phyloP scores from a whole-genome alignment of 2,329 filamentous ascomycete genomes.

The Xylaria sp. region DNA sequence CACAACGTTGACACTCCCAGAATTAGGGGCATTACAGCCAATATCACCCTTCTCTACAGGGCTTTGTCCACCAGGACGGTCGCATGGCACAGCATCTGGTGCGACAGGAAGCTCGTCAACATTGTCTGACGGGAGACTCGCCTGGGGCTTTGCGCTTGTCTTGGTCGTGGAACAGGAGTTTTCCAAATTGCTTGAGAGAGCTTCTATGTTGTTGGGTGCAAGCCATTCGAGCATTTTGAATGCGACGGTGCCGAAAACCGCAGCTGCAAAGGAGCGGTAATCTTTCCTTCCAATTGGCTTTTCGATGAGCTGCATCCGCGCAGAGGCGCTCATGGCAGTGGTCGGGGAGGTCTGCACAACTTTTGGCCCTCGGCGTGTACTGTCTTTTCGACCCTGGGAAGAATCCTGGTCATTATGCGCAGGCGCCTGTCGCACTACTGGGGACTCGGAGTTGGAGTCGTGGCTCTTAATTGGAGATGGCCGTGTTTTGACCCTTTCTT shows the following conservation, averaged over 20 bases:
- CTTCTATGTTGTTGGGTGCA: constrained; percentile 52
- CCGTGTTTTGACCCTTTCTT: constrained; percentile 19
- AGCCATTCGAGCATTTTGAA: constrained; percentile 69
- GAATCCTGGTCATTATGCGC: neutral
- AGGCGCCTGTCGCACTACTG: constrained; percentile 3
- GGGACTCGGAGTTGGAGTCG: neutral
- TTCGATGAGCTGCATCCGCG: constrained; percentile 40
- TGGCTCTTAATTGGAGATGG: constrained; percentile 10
- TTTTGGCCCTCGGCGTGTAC: neutral
- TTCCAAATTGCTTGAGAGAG: constrained; percentile 40
- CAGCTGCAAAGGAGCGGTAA: constrained; percentile 56
- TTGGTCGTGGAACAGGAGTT: constrained; percentile 13
- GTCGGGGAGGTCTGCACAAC: constrained; percentile 3
- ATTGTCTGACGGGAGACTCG: constrained; percentile 22
- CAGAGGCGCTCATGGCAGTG: constrained; percentile 1
- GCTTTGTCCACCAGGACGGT: constrained; percentile 5
- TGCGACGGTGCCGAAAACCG: constrained; percentile 59
- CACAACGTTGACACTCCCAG: constrained; percentile 13
- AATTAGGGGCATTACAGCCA: constrained; percentile 7
- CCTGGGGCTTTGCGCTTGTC: constrained; percentile 23
- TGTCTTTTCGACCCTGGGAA: neutral
- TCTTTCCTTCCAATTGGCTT: constrained; percentile 49
- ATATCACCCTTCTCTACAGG: constrained; percentile 7
- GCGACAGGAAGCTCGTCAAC: constrained; percentile 12
- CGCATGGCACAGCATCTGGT: constrained; percentile 12